Evolutionary conservation across 768 basidiomycete genomes (phyloP).

Genomic region (Glaciozyma martinii): DNA sequence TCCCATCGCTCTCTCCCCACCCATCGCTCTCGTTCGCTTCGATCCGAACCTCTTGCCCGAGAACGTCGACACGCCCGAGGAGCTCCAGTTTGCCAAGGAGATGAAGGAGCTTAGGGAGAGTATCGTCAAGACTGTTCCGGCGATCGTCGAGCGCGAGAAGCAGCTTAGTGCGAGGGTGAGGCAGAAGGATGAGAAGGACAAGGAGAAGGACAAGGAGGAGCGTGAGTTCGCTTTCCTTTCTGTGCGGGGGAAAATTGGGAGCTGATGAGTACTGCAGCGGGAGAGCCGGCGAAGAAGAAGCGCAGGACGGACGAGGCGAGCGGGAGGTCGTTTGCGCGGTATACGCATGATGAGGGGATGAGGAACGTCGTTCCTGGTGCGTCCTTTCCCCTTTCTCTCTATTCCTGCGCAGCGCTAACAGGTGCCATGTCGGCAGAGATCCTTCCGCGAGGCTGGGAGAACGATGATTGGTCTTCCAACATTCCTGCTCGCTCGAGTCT

Average conservation of each 20-base stretch:
- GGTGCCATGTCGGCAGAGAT: conserved; percentile 13
- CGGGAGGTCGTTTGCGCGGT: conserved; percentile 5
- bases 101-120: conserved; percentile 65
- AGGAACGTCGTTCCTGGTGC: not conserved
- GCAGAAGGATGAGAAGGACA: not conserved
- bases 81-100: conserved; percentile 63
- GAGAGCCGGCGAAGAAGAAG: conserved; percentile 9
- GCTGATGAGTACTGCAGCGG: not conserved
- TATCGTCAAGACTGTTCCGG: conserved; percentile 45
- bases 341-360: not conserved
- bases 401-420: not conserved
- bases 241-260: not conserved
- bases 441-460: conserved; percentile 22
- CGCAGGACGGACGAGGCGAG: not conserved
- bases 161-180: not conserved
- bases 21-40: conserved; percentile 15
- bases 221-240: not conserved
- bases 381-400: not conserved
- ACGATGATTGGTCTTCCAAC: conserved; percentile 1
- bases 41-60: not conserved
- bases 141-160: conserved; percentile 24
- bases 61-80: conserved; percentile 68
- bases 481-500: conserved; percentile 7
- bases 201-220: not conserved
- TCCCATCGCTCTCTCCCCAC: conserved; percentile 44